Evolutionary conservation across 257 asterid species (phyloP).

Genomic region (Cruciata laevipes): DNA sequence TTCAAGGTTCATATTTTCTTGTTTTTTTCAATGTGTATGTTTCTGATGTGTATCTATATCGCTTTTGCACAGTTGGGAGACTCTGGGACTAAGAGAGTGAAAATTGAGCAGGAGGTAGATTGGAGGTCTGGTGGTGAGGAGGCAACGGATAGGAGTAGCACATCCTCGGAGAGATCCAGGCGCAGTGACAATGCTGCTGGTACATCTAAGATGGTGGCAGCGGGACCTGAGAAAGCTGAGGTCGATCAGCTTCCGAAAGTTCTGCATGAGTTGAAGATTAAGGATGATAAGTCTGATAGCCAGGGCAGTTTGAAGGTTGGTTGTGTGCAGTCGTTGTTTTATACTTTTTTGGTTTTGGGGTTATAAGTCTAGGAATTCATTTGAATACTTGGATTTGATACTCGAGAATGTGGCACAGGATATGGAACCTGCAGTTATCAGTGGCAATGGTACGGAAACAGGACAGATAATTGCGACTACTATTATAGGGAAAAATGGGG

Average conservation of each 20-base stretch:
- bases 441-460: conserved; percentile 77
- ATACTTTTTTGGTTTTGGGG: background rate
- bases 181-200: conserved; percentile 32
- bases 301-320: conserved; percentile 48
- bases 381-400: background rate
- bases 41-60: conserved; percentile 10
- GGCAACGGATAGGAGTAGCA: conserved; percentile 25
- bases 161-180: conserved; percentile 27
- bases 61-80: conserved; percentile 48
- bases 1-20: background rate
- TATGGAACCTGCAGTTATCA: conserved; percentile 66
- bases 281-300: conserved; percentile 28
- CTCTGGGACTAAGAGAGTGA: conserved; percentile 45
- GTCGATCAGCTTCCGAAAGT: conserved; percentile 33
- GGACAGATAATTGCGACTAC: conserved; percentile 88
- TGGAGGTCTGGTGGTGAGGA: conserved; percentile 31
- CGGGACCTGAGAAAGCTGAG: conserved; percentile 33
- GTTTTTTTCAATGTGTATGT: background rate
- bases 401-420: conserved; percentile 33
- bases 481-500: conserved; percentile 59
- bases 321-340: conserved; percentile 6
- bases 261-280: conserved; percentile 33
- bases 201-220: conserved; percentile 24
- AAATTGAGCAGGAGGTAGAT: conserved; percentile 50
- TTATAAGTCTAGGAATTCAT: too few species aligned